These are phyloP conservation scores for Pythium folliculosum DNA, from an alignment of 352 stramenopile genomes.

Conservation along the genomic window DNA sequence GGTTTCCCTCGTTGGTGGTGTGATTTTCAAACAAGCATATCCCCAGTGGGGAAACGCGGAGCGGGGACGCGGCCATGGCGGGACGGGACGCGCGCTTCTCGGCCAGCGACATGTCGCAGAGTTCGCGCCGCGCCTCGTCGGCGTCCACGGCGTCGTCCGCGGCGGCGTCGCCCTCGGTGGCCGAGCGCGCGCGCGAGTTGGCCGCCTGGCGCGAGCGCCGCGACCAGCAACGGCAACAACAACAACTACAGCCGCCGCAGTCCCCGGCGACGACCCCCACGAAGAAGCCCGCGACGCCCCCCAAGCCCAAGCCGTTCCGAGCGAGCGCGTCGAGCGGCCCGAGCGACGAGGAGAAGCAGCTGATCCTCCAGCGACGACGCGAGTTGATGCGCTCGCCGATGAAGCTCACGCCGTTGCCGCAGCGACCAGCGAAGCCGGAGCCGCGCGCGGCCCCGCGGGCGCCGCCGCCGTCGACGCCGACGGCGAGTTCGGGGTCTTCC, in stretches of 20 bases:
- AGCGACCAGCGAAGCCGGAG: not conserved
- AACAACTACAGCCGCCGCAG: not conserved
- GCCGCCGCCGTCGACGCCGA: not conserved
- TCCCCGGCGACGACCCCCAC: not conserved
- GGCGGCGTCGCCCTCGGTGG: not conserved
- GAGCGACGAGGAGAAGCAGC: constrained; percentile 21
- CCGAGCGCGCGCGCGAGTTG: constrained; percentile 14
- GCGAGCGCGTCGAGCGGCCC: not conserved
- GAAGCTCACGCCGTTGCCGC: not conserved
- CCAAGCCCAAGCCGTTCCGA: constrained; percentile 11
- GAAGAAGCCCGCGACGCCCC: constrained; percentile 4
- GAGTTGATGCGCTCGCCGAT: constrained; percentile 23
- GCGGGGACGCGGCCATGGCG: not conserved
- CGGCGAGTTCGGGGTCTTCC: not conserved
- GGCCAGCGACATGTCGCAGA: constrained; percentile 18
- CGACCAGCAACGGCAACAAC: constrained; percentile 1
- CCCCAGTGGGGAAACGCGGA: not conserved
- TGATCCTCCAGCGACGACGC: constrained; percentile 14
- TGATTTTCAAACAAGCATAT: constrained; percentile 13
- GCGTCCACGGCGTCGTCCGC: not conserved
- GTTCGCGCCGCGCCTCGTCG: not conserved
- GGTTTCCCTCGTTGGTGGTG: constrained; percentile 14
- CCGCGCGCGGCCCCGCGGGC: not conserved
- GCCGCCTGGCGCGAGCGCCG: constrained; percentile 15
- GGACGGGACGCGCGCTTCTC: constrained; percentile 13